A percentile compares a stretch with the other conserved stretches of the same genome.
phyloP scores from a whole-genome alignment of 176 grass and related monocot genomes.

The Eleusine coracana region DNA sequence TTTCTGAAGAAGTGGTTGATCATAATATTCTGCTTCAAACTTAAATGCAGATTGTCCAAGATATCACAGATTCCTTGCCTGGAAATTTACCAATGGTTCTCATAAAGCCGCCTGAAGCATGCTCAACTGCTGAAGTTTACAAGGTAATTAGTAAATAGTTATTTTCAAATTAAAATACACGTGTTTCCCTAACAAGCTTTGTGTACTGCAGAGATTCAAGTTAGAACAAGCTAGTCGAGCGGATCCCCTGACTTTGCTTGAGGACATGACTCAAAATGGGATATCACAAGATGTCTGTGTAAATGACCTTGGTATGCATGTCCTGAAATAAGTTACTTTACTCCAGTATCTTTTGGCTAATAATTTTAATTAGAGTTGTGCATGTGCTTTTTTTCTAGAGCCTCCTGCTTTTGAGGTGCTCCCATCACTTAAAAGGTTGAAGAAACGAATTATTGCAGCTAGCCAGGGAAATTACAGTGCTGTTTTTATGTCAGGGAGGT shows the following conservation, averaged over 20 bases:
- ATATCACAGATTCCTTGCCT: conserved; percentile 63
- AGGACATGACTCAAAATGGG: conserved; percentile 71
- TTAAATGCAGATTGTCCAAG: conserved; percentile 77
- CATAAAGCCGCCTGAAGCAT: conserved; percentile 92
- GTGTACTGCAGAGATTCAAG: conserved; percentile 59
- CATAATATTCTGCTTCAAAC: conserved; percentile 15
- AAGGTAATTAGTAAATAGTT: conserved; percentile 57
- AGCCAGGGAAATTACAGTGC: conserved; percentile 68
- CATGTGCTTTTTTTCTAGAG: conserved; percentile 48
- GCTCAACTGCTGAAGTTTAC: conserved; percentile 94
- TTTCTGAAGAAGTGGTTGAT: conserved; percentile 24
- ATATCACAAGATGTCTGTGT: conserved; percentile 93
- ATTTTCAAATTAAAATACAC: conserved; percentile 19
- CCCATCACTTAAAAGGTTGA: conserved; percentile 80
- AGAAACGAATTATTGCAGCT: conserved; percentile 86
- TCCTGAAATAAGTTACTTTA: conserved; percentile 12
- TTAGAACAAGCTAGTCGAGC: conserved; percentile 68
- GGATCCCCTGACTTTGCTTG: conserved; percentile 78
- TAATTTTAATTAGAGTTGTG: conserved; percentile 8
- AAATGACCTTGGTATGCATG: conserved; percentile 81
- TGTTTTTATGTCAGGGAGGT: conserved; percentile 99
- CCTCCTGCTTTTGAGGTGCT: conserved; percentile 95
- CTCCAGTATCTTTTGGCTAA: conserved; percentile 25
- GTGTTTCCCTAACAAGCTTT: conserved; percentile 31
- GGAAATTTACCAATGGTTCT: conserved; percentile 81